phyloP scores from a whole-genome alignment of 2,329 filamentous ascomycete species.

The Alternaria sp. region DNA sequence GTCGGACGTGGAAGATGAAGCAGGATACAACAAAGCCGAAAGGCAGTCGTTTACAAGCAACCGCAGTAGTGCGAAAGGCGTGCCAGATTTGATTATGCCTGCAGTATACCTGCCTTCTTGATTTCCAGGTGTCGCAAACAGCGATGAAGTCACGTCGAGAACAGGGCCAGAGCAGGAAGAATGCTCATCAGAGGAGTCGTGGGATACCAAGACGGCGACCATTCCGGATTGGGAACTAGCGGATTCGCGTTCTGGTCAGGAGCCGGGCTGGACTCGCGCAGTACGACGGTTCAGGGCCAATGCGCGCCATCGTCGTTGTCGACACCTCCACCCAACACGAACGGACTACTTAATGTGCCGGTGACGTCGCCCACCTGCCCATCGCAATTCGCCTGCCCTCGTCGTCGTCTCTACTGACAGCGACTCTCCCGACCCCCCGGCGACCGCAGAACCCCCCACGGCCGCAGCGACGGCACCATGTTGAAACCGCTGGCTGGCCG shows the following conservation, averaged over 20 bases:
- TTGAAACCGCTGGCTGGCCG: constrained; percentile 37
- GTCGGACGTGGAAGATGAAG: constrained; percentile 8
- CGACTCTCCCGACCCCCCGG: neutral
- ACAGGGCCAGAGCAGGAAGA: neutral
- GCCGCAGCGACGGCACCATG: constrained; percentile 26
- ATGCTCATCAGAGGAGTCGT: too few relatives aligned
- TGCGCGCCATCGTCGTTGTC: constrained; percentile 11
- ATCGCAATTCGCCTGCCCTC: constrained; percentile 7
- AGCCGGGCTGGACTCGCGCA: constrained; percentile 21
- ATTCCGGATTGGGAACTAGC: constrained; percentile 11
- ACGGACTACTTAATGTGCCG: constrained; percentile 21
- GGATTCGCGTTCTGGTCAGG: constrained; percentile 12
- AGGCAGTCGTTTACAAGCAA: neutral
- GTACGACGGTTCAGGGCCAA: constrained; percentile 13
- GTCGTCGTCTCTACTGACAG: constrained; percentile 1
- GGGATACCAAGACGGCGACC: constrained; percentile 7
- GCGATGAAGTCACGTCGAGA: neutral
- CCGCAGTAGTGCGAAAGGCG: neutral
- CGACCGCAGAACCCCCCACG: constrained; percentile 10
- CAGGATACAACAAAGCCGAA: neutral
- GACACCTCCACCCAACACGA: constrained; percentile 13
- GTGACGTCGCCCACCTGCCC: constrained; percentile 17
- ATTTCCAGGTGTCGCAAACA: neutral
- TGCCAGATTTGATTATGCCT: neutral
- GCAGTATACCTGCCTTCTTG: neutral